A percentile compares a stretch with the other conserved stretches of the same genome.
phyloP scores from a whole-genome alignment of 768 basidiomycete genomes.

The Auricularia sp. region DNA sequence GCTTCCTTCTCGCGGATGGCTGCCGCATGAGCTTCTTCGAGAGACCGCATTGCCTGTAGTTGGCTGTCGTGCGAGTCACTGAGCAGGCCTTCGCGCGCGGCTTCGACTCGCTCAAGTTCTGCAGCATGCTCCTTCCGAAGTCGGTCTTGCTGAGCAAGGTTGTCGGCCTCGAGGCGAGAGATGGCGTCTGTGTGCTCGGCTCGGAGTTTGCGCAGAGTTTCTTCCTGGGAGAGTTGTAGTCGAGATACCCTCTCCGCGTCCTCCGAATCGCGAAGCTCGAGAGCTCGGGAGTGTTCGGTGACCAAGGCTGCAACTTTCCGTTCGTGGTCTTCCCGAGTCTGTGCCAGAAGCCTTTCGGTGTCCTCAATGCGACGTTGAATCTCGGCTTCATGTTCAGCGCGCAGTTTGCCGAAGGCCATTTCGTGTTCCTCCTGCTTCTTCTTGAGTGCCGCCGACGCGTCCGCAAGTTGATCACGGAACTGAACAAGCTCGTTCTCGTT shows the following conservation, averaged over 20 bases:
- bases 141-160: conserved; percentile 52
- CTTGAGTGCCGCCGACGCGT: conserved; percentile 25
- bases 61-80: conserved; percentile 66
- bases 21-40: conserved; percentile 64
- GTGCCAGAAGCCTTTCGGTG: conserved; percentile 38
- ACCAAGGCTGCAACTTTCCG: conserved; percentile 35
- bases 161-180: conserved; percentile 33
- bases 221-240: conserved; percentile 76
- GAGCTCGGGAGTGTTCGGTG: conserved; percentile 42
- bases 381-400: conserved; percentile 41
- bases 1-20: conserved; percentile 58
- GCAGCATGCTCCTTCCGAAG: conserved; percentile 68
- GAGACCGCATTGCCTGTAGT: conserved; percentile 45
- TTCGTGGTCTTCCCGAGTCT: conserved; percentile 44
- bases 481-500: conserved; percentile 31
- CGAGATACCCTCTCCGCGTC: conserved; percentile 46
- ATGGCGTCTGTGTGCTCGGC: conserved; percentile 41
- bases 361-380: conserved; percentile 46
- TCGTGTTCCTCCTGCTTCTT: conserved; percentile 46
- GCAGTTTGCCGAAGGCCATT: conserved; percentile 46
- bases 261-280: conserved; percentile 55
- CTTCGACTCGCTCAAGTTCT: conserved; percentile 63
- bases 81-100: conserved; percentile 61
- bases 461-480: conserved; percentile 36
- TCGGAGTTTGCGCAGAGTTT: conserved; percentile 67